Conservation (phyloP, 176 grass and related monocot species). For the Panicum miliaceum region DNA sequence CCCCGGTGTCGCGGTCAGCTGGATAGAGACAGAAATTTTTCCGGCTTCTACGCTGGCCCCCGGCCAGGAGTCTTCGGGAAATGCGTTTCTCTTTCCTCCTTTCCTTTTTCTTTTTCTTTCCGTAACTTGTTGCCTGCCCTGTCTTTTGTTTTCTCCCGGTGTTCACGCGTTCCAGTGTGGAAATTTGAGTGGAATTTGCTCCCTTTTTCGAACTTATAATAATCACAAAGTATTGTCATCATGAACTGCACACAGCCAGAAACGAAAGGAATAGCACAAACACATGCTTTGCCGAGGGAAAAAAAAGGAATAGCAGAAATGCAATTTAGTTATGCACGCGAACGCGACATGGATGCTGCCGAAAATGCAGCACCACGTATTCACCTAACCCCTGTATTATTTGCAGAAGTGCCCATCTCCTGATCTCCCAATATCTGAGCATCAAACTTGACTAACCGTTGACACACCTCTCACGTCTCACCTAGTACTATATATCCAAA, state of each 20-base stretch:
- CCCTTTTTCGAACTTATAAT: background rate
- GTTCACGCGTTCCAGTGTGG: background rate
- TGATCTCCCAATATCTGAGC: background rate
- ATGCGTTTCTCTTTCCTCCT: background rate
- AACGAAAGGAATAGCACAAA: background rate
- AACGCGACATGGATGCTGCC: background rate
- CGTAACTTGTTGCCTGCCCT: background rate
- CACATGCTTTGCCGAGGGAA: background rate
- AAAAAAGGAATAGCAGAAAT: background rate
- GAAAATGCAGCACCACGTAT: background rate
- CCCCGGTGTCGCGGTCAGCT: background rate
- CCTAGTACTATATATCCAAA: background rate
- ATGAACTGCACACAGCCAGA: background rate
- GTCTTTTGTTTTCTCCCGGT: background rate
- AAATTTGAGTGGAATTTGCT: background rate
- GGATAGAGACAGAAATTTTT: constrained; percentile 11
- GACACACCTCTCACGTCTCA: background rate
- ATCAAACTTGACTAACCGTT: background rate
- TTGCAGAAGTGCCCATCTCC: background rate
- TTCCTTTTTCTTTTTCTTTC: background rate
- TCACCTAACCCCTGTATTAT: background rate
- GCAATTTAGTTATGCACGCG: background rate
- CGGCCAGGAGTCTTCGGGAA: background rate
- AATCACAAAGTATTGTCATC: background rate
- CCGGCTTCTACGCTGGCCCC: background rate